These are phyloP conservation scores for Zhuliangozyma parablackwelliae DNA, from an alignment of 1,139 yeast species.

Conservation along the genomic window DNA sequence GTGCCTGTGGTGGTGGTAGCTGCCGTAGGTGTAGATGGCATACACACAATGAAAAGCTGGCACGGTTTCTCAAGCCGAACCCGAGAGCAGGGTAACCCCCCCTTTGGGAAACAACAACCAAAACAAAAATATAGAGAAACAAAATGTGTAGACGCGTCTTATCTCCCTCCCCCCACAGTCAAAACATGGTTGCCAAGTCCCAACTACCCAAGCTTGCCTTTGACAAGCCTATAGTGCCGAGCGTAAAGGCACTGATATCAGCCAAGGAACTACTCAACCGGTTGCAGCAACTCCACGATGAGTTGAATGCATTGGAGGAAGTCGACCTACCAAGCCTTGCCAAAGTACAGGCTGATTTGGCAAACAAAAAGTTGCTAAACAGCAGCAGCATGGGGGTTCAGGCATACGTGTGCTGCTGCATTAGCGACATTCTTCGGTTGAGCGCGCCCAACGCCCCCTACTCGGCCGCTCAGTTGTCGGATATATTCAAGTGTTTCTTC, in stretches of 20 bases:
- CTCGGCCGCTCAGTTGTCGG: conserved; percentile 57
- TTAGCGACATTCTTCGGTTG: conserved; percentile 71
- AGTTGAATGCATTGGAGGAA: conserved; percentile 52
- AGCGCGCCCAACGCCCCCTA: conserved; percentile 93
- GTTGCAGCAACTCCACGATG: conserved; percentile 50
- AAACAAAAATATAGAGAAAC: no score
- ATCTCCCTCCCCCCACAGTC: no score
- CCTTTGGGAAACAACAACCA: no score
- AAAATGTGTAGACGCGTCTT: no score
- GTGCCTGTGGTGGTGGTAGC: no score
- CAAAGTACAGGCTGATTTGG: conserved; percentile 47
- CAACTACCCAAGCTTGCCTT: conserved; percentile 18
- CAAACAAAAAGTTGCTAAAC: conserved; percentile 52
- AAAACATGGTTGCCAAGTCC: no score
- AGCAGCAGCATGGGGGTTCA: conserved; percentile 70
- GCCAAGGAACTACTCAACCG: conserved; percentile 52
- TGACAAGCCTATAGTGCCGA: conserved; percentile 48
- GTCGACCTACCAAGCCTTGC: conserved; percentile 30
- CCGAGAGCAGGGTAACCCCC: no score
- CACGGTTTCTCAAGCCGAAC: no score
- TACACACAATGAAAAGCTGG: no score
- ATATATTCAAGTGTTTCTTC: conserved; percentile 60
- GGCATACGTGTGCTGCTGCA: conserved; percentile 66
- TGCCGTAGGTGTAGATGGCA: no score
- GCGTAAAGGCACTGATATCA: conserved; percentile 51